Evolutionary conservation across 2,329 filamentous ascomycete genomes (phyloP).

Genomic region (Colletotrichum liaoningense): DNA sequence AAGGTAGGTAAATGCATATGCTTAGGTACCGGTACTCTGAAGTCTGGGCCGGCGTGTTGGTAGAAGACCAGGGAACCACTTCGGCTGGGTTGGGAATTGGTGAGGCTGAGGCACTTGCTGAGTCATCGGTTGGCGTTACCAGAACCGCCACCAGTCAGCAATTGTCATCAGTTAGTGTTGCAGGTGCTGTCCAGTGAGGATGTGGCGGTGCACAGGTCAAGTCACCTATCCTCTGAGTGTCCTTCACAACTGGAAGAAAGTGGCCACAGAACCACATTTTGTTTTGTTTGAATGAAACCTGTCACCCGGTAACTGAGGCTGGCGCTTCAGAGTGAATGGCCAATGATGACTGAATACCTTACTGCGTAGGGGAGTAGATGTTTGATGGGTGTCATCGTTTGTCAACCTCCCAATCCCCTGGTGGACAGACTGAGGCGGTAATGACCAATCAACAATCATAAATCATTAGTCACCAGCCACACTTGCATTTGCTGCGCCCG

Average conservation of each 20-base stretch:
- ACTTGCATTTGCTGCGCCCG: background rate
- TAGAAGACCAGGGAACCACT: slow-evolving; percentile 28
- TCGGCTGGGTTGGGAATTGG: background rate
- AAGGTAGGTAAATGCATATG: background rate
- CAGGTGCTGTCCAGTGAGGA: background rate
- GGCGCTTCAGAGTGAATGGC: background rate
- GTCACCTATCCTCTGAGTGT: background rate
- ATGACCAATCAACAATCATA: background rate
- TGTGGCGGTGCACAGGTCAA: slow-evolving; percentile 26
- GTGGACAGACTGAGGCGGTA: background rate
- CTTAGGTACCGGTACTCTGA: background rate
- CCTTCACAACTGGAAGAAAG: background rate
- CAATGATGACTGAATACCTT: background rate
- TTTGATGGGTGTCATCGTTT: background rate
- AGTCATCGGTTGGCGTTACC: slow-evolving; percentile 15
- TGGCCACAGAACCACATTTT: slow-evolving; percentile 10
- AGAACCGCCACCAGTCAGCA: slow-evolving; percentile 12
- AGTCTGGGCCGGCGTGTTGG: background rate
- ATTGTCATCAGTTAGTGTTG: slow-evolving; percentile 18
- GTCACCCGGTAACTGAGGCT: background rate
- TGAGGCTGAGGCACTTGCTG: slow-evolving; percentile 24
- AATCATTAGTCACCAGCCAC: background rate
- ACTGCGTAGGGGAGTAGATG: too few relatives aligned
- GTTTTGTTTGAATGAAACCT: slow-evolving; percentile 17
- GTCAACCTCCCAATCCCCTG: background rate